phyloP scores from a whole-genome alignment of 163 green algal species.

The Volvox carteri region DNA sequence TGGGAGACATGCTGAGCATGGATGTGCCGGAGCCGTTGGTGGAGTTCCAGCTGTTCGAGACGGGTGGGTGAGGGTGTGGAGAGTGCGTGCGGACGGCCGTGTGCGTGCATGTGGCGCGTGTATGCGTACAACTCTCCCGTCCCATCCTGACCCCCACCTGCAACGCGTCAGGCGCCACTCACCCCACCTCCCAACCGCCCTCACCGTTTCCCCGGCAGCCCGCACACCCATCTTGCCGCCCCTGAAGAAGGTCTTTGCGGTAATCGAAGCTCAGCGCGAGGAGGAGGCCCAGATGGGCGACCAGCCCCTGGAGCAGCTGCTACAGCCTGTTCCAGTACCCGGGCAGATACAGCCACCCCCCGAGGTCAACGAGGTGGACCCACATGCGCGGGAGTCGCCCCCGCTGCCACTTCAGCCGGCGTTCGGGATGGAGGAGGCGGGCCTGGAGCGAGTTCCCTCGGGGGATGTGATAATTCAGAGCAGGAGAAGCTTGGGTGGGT shows the following conservation, averaged over 20 bases:
- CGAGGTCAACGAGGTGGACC: conserved; percentile 52
- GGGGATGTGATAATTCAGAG: conserved; percentile 10
- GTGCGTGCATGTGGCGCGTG: no score
- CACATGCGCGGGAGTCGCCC: background rate
- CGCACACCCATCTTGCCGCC: conserved; percentile 68
- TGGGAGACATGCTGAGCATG: conserved; percentile 60
- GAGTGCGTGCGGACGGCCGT: no score
- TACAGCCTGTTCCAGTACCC: conserved; percentile 59
- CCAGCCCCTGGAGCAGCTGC: conserved; percentile 58
- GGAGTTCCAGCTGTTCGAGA: conserved; percentile 74
- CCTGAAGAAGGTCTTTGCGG: conserved; percentile 52
- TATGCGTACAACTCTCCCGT: no score
- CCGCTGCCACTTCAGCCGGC: no score
- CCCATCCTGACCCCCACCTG: no score
- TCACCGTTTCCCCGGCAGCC: conserved; percentile 23
- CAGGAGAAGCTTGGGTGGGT: background rate
- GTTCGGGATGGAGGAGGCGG: conserved; percentile 31
- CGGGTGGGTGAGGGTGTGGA: conserved; percentile 4
- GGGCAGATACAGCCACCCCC: conserved; percentile 47
- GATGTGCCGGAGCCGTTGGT: conserved; percentile 63
- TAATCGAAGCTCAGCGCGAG: conserved; percentile 63
- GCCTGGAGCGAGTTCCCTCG: conserved; percentile 36
- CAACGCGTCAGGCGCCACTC: no score
- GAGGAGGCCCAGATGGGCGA: conserved; percentile 60
- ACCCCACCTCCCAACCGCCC: background rate